Base-by-base conservation (phyloP, 2,329 filamentous ascomycete genomes). In the Aspergillus awamori region DNA sequence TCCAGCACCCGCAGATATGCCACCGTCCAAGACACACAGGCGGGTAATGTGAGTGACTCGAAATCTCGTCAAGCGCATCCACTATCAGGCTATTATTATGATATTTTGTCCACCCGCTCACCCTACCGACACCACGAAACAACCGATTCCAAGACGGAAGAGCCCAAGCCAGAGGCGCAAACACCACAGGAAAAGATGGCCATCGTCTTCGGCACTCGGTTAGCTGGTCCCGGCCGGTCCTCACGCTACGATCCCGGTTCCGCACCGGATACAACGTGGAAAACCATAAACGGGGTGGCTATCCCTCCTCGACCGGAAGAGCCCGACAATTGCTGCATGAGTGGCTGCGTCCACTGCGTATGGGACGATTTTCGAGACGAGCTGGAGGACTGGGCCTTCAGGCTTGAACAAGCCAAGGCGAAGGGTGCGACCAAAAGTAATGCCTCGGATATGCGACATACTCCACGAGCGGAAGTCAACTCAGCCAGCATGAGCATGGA, bases 301-400 rank as follows among this genome's bases (percentile, higher is more conserved):
- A 89, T 98, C 4, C 95, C 95, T 2, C 93, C 93, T 0, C 86
- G 86, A 52, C 95, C 95, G 1, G 84, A 87, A 52, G 94, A 99
- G 77, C 95, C 95, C 3, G 95, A 98, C 71, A 97, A 99, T 74
- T 99, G 95, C 83, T 99, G 95, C 79, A 99, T 99, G 95, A 95
- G 91, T 72, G 95, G 95, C 3, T 99, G 95, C 74, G 94, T 97
- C 53, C 93, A 98, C 76, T 99, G 95, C 76, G 95, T 98, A 2
- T 98, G 93, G 93, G 93, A 97, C 70, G 83, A 87, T 57, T 98
- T 89, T 77, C 85, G 93, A 8, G 94, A 99, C 67, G 95, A 98
- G 56, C 84, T 98, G 78, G 93, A 98, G 76, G 90, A 91, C 60
- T 98, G 93, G 92, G 89, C 88, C 4, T 80, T 81, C 13, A 84